Percentiles rank a stretch among this genome's conserved stretches.
Conservation (phyloP, 2,329 filamentous ascomycete species). For the Penicillium hordei region DNA sequence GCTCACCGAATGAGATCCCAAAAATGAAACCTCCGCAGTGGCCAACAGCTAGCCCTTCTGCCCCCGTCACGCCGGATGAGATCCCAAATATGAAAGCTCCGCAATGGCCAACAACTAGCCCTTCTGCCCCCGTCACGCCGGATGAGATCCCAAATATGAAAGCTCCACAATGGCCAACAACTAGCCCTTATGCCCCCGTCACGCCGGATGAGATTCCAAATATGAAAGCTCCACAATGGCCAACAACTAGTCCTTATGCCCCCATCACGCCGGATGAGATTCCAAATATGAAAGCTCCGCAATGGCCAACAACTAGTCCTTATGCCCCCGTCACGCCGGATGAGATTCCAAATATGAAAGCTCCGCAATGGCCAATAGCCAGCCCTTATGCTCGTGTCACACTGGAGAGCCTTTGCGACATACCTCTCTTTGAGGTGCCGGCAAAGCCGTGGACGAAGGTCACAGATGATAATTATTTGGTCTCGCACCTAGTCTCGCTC, state of each 20-base stretch:
- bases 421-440: constrained; percentile 35
- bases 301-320: not conserved
- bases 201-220: constrained; percentile 20
- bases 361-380: not conserved
- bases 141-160: constrained; percentile 10
- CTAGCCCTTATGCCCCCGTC: constrained; percentile 27
- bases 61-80: constrained; percentile 30
- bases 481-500: constrained; percentile 82
- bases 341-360: not conserved
- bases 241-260: no score
- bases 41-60: constrained; percentile 9
- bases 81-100: no score
- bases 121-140: constrained; percentile 29
- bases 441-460: constrained; percentile 69
- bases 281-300: not conserved
- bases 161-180: not conserved
- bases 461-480: constrained; percentile 70
- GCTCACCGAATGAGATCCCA: constrained; percentile 10
- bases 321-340: no score
- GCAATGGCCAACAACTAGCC: not conserved
- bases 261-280: no score
- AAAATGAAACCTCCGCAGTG: constrained; percentile 1
- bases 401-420: constrained; percentile 36
- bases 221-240: no score
- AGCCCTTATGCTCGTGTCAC: constrained; percentile 30